Conservation (phyloP, 495 filamentous ascomycete species). For the Trypethelium eluteriae region DNA sequence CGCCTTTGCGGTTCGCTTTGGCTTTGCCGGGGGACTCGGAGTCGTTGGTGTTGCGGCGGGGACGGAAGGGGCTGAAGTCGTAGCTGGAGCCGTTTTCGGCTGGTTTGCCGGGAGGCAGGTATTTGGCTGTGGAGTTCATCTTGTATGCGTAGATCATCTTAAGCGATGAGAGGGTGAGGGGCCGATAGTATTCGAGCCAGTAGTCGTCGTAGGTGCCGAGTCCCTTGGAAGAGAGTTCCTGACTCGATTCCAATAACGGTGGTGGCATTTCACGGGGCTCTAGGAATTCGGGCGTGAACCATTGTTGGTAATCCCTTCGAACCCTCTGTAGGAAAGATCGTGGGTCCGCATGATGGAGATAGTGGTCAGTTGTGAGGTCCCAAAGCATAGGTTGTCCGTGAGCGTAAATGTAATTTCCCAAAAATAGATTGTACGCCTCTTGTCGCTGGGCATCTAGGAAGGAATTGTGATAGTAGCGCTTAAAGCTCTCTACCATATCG, state of each 20-base stretch:
- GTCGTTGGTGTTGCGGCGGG: conserved; percentile 34
- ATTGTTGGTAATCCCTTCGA: conserved; percentile 67
- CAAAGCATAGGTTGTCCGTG: conserved; percentile 94
- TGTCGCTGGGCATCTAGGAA: conserved; percentile 94
- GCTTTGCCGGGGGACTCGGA: conserved; percentile 38
- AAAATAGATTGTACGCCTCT: conserved; percentile 95
- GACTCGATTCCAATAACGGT: conserved; percentile 39
- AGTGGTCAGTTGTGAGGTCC: conserved; percentile 94
- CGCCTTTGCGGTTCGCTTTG: conserved; percentile 49
- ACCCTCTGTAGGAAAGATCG: conserved; percentile 58
- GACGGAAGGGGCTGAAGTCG: conserved; percentile 61
- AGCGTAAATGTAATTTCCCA: conserved; percentile 89
- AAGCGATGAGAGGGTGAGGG: conserved; percentile 74
- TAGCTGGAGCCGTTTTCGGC: conserved; percentile 53
- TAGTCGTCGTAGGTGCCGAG: conserved; percentile 80
- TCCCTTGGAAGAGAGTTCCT: conserved; percentile 6
- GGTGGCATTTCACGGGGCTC: conserved; percentile 43
- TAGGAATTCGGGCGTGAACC: conserved; percentile 77
- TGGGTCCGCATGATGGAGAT: conserved; percentile 85
- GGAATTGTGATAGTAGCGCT: conserved; percentile 97
- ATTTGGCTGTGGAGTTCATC: conserved; percentile 77
- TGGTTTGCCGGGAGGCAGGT: conserved; percentile 59
- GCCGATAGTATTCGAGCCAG: conserved; percentile 97
- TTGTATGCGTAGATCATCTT: conserved; percentile 82
- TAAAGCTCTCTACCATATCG: conserved; percentile 99